Base-by-base conservation (phyloP, 495 filamentous ascomycete genomes). In the Immersiella caudata region DNA sequence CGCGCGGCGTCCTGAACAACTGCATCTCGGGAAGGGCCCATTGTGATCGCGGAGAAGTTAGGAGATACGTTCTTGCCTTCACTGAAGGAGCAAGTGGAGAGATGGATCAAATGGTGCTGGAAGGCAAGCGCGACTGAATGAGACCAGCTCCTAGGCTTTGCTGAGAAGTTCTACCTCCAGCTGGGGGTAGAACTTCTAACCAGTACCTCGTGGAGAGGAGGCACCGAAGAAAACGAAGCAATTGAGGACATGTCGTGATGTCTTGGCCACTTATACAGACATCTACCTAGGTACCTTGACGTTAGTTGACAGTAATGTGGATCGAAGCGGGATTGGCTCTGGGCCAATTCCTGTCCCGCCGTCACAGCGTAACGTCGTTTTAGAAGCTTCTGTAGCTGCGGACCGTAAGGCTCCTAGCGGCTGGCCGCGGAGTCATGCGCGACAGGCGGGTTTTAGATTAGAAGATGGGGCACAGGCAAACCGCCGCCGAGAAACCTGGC, bases 381-480 rank as follows among this genome's bases (percentile, higher is more conserved):
- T 50, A 25, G 59, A 60, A 35, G 60, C 40, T 60, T 56, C 50
- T 50, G 62, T 29, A 56, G 26, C 6, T 46, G 36, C 67, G 67
- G 67, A 66, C 57, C 63, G 46, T 65, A 50, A 25, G 36, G 56
- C 56, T 60, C 62, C 67, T 68, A 59, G 54, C 36, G 40, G 56
- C 54, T 64, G n/a, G 9, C 49, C 55, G 11, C 22, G 20, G 6
- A n/a, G 9, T 67, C 40, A 60, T 51, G 27, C 18, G 18, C 29
- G 29, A 8, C 29, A 55, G 20, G 49, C 20, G 5, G 25, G 33
- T 40, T 9, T 12, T 46, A 46, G 40, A 46, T 14, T 2, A 46
- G 40, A 14, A 46, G 40, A 18, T n/a, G n/a, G n/a, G n/a, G n/a
- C n/a, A n/a, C n/a, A n/a, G 11, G 40, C 16, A 18, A 46, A 46